A percentile compares a stretch with the other conserved stretches of the same genome.
Evolutionary conservation across 2,329 filamentous ascomycete species (phyloP).

Genomic region (Paracamarosporium sp.): DNA sequence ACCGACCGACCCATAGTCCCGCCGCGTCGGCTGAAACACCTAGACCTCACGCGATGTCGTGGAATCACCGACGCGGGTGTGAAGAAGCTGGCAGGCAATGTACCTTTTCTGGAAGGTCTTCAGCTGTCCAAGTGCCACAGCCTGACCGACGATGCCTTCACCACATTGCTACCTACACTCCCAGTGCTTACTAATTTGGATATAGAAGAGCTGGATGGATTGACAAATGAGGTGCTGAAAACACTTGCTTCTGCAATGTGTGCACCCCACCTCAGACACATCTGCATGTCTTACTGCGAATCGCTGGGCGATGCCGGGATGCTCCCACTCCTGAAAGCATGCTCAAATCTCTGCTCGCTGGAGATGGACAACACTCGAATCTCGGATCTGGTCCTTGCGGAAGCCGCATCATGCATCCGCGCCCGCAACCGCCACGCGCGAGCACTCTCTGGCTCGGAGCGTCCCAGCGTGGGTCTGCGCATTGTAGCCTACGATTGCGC

Average conservation of each 20-base stretch:
- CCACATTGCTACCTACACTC: conserved; percentile 74
- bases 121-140: conserved; percentile 80
- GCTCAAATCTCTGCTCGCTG: conserved; percentile 71
- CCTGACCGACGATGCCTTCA: conserved; percentile 76
- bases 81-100: conserved; percentile 72
- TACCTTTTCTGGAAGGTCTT: conserved; percentile 81
- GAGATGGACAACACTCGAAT: conserved; percentile 95
- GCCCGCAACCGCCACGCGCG: conserved; percentile 62
- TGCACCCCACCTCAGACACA: conserved; percentile 73
- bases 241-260: conserved; percentile 80
- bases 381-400: conserved; percentile 82
- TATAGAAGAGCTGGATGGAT: conserved; percentile 79
- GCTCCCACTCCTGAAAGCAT: conserved; percentile 80
- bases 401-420: conserved; percentile 82
- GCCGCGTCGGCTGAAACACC: conserved; percentile 77
- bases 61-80: conserved; percentile 76
- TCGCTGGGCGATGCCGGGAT: conserved; percentile 82
- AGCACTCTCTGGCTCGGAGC: conserved; percentile 33
- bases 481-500: conserved; percentile 91
- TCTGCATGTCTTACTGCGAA: conserved; percentile 91
- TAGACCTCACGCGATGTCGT: conserved; percentile 83
- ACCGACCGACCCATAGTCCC: conserved; percentile 79
- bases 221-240: conserved; percentile 78
- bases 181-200: conserved; percentile 85
- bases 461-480: conserved; percentile 65